Evolutionary conservation across 108 stramenopile species (phyloP).

Genomic region (Thalassiosira profunda): DNA sequence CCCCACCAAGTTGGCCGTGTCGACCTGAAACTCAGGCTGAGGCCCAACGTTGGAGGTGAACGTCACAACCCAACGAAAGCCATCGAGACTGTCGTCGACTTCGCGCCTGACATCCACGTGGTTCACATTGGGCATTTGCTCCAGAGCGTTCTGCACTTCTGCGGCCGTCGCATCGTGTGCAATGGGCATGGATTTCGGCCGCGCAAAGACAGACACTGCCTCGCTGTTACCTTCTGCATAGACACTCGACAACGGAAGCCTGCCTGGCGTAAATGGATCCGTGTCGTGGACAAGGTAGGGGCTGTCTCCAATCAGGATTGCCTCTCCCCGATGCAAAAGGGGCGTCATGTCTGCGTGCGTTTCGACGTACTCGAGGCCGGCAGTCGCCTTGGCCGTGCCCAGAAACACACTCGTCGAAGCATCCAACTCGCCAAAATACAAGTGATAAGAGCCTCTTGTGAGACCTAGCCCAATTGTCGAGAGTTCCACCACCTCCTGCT

Average conservation of each 20-base stretch:
- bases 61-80: constrained; percentile 75
- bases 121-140: constrained; percentile 65
- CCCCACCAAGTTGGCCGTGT: constrained; percentile 39
- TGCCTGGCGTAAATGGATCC: constrained; percentile 30
- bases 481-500: constrained; percentile 42
- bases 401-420: constrained; percentile 30
- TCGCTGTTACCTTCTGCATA: constrained; percentile 26
- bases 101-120: constrained; percentile 65
- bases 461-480: constrained; percentile 42
- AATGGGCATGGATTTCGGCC: constrained; percentile 42
- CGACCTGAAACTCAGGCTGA: constrained; percentile 54
- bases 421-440: constrained; percentile 54
- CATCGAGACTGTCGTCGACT: constrained; percentile 37
- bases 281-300: constrained; percentile 35
- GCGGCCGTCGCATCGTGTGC: constrained; percentile 46
- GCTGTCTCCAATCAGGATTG: constrained; percentile 38
- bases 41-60: constrained; percentile 79
- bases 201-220: constrained; percentile 11
- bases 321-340: constrained; percentile 51
- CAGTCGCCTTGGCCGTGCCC: constrained; percentile 36
- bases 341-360: constrained; percentile 53
- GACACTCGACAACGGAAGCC: constrained; percentile 33
- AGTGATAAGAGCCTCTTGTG: constrained; percentile 36
- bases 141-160: constrained; percentile 71
- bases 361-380: constrained; percentile 31